Percentiles rank a stretch among this genome's conserved stretches.
These are phyloP conservation scores for Carnegiea gigantea DNA, from an alignment of 179 eudicot genomes.

Conservation along the genomic window DNA sequence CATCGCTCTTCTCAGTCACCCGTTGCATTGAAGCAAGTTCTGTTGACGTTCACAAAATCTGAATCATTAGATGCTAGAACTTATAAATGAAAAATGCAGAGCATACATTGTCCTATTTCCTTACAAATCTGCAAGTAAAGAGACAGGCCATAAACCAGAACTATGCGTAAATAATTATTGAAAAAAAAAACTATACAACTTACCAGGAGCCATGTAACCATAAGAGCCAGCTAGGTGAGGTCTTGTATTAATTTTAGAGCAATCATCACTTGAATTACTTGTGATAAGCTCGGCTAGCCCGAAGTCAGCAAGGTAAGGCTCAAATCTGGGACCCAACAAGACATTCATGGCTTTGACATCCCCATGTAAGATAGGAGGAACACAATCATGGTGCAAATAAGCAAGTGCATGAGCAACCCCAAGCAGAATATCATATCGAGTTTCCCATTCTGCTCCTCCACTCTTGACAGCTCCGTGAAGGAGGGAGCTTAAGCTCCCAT, in stretches of 20 bases:
- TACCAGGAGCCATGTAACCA: conserved; percentile 99
- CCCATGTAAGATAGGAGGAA: conserved; percentile 75
- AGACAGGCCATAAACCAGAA: no score
- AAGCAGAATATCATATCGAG: conserved; percentile 60
- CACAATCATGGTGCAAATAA: conserved; percentile 87
- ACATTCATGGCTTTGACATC: conserved; percentile 95
- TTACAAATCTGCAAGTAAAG: no score
- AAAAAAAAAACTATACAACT: not conserved
- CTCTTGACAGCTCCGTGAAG: conserved; percentile 74
- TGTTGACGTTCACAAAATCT: conserved; percentile 22
- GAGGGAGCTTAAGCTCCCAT: conserved; percentile 85
- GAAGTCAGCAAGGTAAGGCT: conserved; percentile 85
- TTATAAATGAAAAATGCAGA: not conserved
- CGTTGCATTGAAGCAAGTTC: conserved; percentile 75
- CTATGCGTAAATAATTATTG: not conserved
- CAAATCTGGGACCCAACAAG: conserved; percentile 62
- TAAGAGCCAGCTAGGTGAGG: conserved; percentile 86
- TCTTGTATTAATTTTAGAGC: conserved; percentile 49
- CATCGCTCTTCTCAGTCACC: conserved; percentile 84
- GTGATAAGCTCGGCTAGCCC: conserved; percentile 70
- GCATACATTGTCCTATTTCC: no score
- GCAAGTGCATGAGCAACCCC: conserved; percentile 89
- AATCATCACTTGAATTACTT: conserved; percentile 24
- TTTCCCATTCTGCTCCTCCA: conserved; percentile 83
- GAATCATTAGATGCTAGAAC: conserved; percentile 7